Conservation (phyloP, 441 rosid genomes). For the Biscutella auriculata region DNA sequence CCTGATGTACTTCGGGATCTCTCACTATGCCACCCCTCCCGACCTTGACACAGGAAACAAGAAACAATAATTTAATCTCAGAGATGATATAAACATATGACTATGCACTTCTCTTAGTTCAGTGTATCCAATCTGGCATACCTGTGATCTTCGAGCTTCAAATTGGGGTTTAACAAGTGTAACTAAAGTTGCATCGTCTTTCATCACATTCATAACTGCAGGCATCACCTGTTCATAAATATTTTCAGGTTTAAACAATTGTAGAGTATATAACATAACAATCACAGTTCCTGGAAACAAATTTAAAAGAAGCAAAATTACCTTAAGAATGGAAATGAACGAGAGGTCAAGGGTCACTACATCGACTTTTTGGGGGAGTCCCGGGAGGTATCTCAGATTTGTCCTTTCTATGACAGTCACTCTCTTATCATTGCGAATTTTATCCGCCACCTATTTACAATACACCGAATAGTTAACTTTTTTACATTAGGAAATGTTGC, state of each 20-base stretch:
- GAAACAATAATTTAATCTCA: background rate
- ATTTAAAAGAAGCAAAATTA: constrained; percentile 15
- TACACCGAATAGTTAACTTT: background rate
- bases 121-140: background rate
- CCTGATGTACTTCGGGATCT: constrained; percentile 80
- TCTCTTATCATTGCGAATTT: constrained; percentile 62
- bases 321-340: constrained; percentile 84
- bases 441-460: constrained; percentile 67
- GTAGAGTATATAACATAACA: background rate
- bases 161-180: constrained; percentile 89
- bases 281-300: background rate
- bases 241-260: background rate
- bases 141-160: constrained; percentile 90
- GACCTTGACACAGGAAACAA: constrained; percentile 36
- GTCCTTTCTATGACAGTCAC: constrained; percentile 71
- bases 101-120: background rate
- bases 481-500: background rate
- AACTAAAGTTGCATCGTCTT: constrained; percentile 56
- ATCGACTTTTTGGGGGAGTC: constrained; percentile 81
- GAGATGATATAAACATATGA: background rate
- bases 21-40: constrained; percentile 87
- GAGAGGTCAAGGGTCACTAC: constrained; percentile 92
- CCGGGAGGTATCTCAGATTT: constrained; percentile 71
- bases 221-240: constrained; percentile 67
- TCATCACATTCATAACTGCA: constrained; percentile 77